A percentile compares a stretch with the other conserved stretches of the same genome.
These are phyloP conservation scores for Lactarius tabidus DNA, from an alignment of 768 basidiomycete genomes.

Conservation along the genomic window DNA sequence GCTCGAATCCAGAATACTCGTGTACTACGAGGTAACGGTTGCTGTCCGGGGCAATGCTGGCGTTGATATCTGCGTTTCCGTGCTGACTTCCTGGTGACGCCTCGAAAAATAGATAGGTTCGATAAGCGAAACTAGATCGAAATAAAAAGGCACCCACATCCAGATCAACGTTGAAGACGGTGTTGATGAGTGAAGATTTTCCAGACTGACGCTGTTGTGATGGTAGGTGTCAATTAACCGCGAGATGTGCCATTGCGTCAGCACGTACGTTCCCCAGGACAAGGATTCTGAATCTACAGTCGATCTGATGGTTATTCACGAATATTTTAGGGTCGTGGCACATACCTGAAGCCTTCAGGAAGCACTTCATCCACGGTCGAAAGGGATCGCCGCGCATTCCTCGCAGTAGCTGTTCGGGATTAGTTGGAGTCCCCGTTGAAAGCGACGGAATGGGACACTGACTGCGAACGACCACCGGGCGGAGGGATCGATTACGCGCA, in stretches of 20 bases:
- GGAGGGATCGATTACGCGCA: background rate
- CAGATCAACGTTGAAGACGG: constrained; percentile 6
- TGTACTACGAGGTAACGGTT: background rate
- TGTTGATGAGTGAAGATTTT: constrained; percentile 12
- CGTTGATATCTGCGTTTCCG: background rate
- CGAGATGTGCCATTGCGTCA: no score
- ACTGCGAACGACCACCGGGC: background rate
- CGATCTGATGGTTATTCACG: background rate
- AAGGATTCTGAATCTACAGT: constrained; percentile 13
- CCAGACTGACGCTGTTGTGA: constrained; percentile 6
- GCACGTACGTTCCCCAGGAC: constrained; percentile 12
- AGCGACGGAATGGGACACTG: no score
- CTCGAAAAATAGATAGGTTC: background rate
- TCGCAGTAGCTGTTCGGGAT: no score
- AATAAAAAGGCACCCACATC: background rate
- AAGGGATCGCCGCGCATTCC: no score
- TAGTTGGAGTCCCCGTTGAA: no score
- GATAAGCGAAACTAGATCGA: background rate
- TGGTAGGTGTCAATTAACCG: background rate
- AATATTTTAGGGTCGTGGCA: background rate
- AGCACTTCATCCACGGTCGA: background rate
- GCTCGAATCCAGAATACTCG: background rate
- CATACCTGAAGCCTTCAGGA: constrained; percentile 9
- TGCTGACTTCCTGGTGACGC: background rate
- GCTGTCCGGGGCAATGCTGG: background rate